A percentile compares a stretch with the other conserved stretches of the same genome.
phyloP scores from a whole-genome alignment of 768 basidiomycete species.

The Strobilomyces echinocephalus region DNA sequence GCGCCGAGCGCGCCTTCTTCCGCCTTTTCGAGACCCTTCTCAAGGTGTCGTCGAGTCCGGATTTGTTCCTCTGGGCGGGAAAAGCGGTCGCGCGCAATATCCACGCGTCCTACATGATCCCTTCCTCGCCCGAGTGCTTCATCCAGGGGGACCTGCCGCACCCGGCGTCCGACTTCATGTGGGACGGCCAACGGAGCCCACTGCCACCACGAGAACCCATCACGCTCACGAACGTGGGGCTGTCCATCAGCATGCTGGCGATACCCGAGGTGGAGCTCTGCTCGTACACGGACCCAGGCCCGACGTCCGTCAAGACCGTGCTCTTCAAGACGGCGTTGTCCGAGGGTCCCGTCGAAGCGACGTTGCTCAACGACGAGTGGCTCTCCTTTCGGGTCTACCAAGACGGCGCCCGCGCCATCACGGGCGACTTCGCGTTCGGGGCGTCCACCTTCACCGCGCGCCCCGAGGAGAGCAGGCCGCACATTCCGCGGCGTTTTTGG shows the following conservation, averaged over 20 bases:
- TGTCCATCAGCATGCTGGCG: neutral
- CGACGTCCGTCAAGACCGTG: neutral
- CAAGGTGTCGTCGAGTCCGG: neutral
- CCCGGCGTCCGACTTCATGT: neutral
- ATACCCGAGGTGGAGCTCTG: neutral
- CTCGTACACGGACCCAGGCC: neutral
- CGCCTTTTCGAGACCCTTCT: neutral
- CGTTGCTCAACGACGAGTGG: neutral
- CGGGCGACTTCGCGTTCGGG: neutral
- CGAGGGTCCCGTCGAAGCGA: neutral
- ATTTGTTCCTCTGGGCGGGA: neutral
- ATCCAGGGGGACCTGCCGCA: neutral
- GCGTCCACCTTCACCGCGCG: too few relatives aligned
- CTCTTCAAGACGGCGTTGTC: neutral
- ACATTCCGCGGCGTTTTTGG: too few relatives aligned
- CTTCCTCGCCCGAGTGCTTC: neutral
- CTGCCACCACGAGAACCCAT: neutral
- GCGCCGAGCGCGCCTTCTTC: neutral
- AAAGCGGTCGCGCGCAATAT: neutral
- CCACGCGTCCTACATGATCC: neutral
- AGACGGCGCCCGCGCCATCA: neutral
- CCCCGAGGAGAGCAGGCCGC: too few relatives aligned
- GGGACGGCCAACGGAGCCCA: neutral
- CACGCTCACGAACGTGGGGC: neutral
- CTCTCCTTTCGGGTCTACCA: neutral